Evolutionary conservation across 192 early-diverging fungal genomes (phyloP).

Genomic region (Linnemannia exigua): DNA sequence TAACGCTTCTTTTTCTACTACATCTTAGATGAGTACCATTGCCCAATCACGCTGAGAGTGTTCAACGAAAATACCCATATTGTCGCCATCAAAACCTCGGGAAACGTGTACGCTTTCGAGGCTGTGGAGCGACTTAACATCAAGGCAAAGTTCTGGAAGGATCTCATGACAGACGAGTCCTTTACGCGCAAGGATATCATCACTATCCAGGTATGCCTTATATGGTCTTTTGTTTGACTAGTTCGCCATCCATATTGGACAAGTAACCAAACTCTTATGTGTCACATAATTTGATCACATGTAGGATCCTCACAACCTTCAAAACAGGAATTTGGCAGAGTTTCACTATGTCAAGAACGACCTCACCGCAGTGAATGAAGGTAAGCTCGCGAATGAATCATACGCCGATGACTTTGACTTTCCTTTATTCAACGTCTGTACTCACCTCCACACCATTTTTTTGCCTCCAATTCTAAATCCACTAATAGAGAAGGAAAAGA

Average conservation of each 20-base stretch:
- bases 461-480: not conserved
- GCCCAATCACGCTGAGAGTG: slow-evolving; percentile 92
- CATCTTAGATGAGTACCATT: slow-evolving; percentile 79
- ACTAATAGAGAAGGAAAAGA: slow-evolving; percentile 54
- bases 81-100: slow-evolving; percentile 85
- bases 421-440: not conserved
- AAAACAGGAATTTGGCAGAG: slow-evolving; percentile 73
- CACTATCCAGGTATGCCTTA: slow-evolving; percentile 82
- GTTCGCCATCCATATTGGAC: not conserved
- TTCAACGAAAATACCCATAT: slow-evolving; percentile 90
- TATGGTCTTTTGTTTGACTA: too few species aligned
- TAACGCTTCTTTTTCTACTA: not conserved
- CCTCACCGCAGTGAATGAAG: slow-evolving; percentile 67
- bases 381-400: slow-evolving; percentile 11
- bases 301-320: slow-evolving; percentile 86
- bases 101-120: slow-evolving; percentile 91
- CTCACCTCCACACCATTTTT: not conserved
- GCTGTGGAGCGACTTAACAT: slow-evolving; percentile 90
- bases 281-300: too few species aligned
- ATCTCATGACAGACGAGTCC: slow-evolving; percentile 89
- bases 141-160: slow-evolving; percentile 87
- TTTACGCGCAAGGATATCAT: slow-evolving; percentile 93
- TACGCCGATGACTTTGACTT: not conserved
- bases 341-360: slow-evolving; percentile 85
- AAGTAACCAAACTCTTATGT: too few species aligned